Evolutionary conservation across 2,329 filamentous ascomycete genomes (phyloP), one percentile per base, ranked within the genome.

Genomic region (Fusarium proliferatum): DNA sequence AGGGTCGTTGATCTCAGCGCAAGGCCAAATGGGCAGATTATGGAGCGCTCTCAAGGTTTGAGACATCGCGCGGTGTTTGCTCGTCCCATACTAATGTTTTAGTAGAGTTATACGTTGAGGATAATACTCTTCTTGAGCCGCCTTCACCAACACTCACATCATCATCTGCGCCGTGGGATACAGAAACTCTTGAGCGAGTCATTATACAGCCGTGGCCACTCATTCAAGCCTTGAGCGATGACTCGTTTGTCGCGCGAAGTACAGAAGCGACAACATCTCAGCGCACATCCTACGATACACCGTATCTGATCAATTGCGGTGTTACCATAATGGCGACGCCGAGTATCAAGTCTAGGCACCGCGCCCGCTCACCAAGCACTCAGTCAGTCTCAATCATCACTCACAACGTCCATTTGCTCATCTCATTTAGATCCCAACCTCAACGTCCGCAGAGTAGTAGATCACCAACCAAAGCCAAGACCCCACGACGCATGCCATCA

Each of bases 161-260:
- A 1, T 67, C 59, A 0, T 42, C 65, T 9, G 36, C 53, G 4
- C 51, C 60, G 1, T 71, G 59, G 69, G 49, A 67, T 11, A 46
- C 52, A 6, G 51, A 67, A n/a, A 41, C 49, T 3, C 6, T 59
- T 5, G 69, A 67, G 19, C 42, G 49, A 2, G 53, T 64, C 12
- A 21, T 64, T 6, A 4, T 75, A 3, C 69, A 57, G 5, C 65
- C 65, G 0, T 74, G 72, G 42, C 61, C 68, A 9, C 46, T 75
- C 6, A 28, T 75, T 4, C 72, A 75, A 49, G 52, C 65, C 7
- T 55, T 75, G 3, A 68, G 69, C 11, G 59, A 73, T 17, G 72
- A 72, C 10, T 75, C 72, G 0, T 75, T 73, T 36, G 16, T 75
- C 17, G 66, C 66, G 1, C 61, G 72, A 26, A 75, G 72, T n/a